These are phyloP conservation scores for Fraxinus sp. DNA, from an alignment of 305 asterid species.

Conservation along the genomic window DNA sequence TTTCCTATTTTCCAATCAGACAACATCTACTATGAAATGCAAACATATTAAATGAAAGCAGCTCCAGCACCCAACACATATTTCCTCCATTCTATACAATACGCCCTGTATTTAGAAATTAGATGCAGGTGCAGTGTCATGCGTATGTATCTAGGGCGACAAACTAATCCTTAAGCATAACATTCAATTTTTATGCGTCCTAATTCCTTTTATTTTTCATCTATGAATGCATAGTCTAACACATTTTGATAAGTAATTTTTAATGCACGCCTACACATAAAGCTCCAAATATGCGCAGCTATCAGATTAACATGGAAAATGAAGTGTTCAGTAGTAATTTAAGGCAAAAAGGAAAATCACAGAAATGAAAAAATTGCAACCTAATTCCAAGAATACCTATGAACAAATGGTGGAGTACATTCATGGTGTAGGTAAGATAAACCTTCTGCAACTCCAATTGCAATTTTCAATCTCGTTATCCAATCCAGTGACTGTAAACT, in stretches of 20 bases:
- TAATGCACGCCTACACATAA: background rate
- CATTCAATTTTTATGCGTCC: background rate
- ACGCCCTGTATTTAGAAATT: background rate
- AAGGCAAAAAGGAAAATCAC: background rate
- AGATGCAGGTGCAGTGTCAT: background rate
- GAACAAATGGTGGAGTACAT: slow-evolving; percentile 58
- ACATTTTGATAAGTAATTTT: background rate
- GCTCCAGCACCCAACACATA: background rate
- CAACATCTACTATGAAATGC: background rate
- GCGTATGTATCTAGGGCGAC: background rate
- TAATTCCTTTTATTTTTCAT: background rate
- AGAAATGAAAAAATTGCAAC: background rate
- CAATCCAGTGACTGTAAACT: slow-evolving; percentile 62
- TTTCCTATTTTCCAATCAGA: background rate
- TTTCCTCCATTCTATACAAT: background rate
- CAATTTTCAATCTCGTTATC: slow-evolving; percentile 64
- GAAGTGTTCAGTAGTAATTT: background rate
- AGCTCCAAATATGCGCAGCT: background rate
- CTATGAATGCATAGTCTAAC: background rate
- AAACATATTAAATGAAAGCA: background rate
- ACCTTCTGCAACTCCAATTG: slow-evolving; percentile 56
- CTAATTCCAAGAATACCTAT: slow-evolving; percentile 39
- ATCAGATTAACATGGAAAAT: background rate
- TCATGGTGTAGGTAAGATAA: slow-evolving; percentile 42
- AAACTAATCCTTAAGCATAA: background rate